Percentiles rank a stretch among this genome's conserved stretches.
Evolutionary conservation across 805 yeast genomes (phyloP).

Genomic region (Candida fluviatilis): DNA sequence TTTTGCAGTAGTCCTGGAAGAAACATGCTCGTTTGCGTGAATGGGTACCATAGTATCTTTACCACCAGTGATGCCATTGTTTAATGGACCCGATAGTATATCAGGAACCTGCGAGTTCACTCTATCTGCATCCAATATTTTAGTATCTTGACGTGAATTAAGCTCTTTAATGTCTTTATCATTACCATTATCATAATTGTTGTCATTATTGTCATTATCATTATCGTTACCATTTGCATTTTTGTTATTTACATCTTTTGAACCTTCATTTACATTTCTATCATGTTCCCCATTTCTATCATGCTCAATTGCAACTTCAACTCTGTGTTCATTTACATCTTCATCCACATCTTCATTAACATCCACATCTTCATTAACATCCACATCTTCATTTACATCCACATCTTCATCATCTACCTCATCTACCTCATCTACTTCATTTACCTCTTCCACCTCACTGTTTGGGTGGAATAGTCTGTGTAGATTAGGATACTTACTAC

Average conservation of each 20-base stretch:
- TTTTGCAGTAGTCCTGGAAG: not conserved
- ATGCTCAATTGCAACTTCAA: not conserved
- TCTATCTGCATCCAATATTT: too few relatives aligned
- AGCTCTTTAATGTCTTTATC: not conserved
- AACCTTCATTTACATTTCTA: not conserved
- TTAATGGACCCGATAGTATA: too few relatives aligned
- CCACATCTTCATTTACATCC: not conserved
- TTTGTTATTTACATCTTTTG: not conserved
- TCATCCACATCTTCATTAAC: not conserved
- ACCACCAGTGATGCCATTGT: too few relatives aligned
- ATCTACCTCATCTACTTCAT: not conserved
- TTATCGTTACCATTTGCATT: not conserved
- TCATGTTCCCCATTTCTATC: not conserved
- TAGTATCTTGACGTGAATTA: too few relatives aligned
- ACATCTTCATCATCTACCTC: not conserved
- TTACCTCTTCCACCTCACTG: not conserved
- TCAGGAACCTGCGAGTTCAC: too few relatives aligned
- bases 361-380: not conserved
- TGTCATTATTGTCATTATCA: conserved; percentile 3
- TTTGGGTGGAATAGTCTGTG: conserved; percentile 6
- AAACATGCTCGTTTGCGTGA: too few relatives aligned
- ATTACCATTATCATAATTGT: not conserved
- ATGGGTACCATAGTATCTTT: too few relatives aligned
- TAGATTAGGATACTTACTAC: conserved; percentile 13
- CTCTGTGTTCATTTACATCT: not conserved